These are phyloP conservation scores for Debaryomyces nepalensis DNA, from an alignment of 1,139 yeast species.

Conservation along the genomic window DNA sequence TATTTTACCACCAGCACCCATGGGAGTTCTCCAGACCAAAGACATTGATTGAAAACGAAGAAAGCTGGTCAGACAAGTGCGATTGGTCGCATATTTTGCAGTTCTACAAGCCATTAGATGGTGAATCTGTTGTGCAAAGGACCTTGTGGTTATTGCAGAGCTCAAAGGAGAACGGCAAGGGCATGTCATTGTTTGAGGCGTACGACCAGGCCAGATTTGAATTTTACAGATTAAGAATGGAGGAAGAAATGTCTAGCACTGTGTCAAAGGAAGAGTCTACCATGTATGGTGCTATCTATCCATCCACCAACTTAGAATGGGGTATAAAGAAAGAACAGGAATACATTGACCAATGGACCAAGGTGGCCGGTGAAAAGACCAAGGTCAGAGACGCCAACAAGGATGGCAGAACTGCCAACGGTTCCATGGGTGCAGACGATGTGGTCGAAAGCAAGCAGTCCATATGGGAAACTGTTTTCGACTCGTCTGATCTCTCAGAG, in stretches of 20 bases:
- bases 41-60: slow-evolving; percentile 74
- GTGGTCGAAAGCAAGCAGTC: slow-evolving; percentile 26
- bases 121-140: slow-evolving; percentile 93
- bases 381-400: slow-evolving; percentile 50
- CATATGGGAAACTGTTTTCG: slow-evolving; percentile 34
- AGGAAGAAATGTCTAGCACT: slow-evolving; percentile 75
- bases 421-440: slow-evolving; percentile 31
- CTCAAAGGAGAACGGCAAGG: slow-evolving; percentile 27
- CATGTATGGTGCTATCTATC: slow-evolving; percentile 82
- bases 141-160: slow-evolving; percentile 68
- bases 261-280: slow-evolving; percentile 82
- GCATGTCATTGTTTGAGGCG: slow-evolving; percentile 53
- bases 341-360: slow-evolving; percentile 73
- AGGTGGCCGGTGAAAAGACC: slow-evolving; percentile 66
- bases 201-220: slow-evolving; percentile 88
- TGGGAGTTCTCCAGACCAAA: slow-evolving; percentile 98
- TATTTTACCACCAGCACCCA: slow-evolving; percentile 92
- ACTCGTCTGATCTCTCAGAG: slow-evolving; percentile 14
- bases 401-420: slow-evolving; percentile 34
- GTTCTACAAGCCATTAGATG: slow-evolving; percentile 74
- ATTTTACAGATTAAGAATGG: slow-evolving; percentile 83
- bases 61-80: slow-evolving; percentile 52
- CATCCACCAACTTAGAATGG: slow-evolving; percentile 61
- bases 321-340: slow-evolving; percentile 76
- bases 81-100: slow-evolving; percentile 87